A percentile compares a stretch with the other conserved stretches of the same genome.
Evolutionary conservation across 768 basidiomycete species (phyloP).

Genomic region (Macrolepiota dolichaula): DNA sequence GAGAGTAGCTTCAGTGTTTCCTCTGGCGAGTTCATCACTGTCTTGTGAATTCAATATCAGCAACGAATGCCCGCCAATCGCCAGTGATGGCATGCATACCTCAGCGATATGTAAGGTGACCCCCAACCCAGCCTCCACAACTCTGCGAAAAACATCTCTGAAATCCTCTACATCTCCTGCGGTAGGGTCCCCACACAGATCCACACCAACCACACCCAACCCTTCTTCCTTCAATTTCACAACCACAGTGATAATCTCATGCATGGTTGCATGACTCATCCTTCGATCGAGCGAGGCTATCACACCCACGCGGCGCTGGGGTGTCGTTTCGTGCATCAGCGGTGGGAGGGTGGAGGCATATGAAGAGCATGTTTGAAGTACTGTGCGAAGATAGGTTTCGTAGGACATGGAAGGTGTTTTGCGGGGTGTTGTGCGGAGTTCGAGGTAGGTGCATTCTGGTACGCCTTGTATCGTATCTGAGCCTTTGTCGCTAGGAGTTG

Average conservation of each 20-base stretch:
- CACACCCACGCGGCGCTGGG: constrained; percentile 45
- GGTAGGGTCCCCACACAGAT: constrained; percentile 75
- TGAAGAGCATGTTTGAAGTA: constrained; percentile 62
- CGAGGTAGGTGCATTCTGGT: constrained; percentile 62
- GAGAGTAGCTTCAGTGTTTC: constrained; percentile 64
- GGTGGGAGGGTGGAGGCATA: constrained; percentile 38
- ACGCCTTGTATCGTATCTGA: constrained; percentile 32
- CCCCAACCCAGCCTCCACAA: constrained; percentile 57
- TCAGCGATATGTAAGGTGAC: constrained; percentile 86
- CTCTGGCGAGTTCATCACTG: constrained; percentile 38
- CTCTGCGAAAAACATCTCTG: constrained; percentile 46
- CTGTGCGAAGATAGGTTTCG: constrained; percentile 57
- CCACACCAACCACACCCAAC: constrained; percentile 69
- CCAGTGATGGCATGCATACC: constrained; percentile 36
- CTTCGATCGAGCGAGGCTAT: constrained; percentile 76
- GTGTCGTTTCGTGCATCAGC: neutral
- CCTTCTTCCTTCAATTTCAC: constrained; percentile 51
- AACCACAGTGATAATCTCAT: constrained; percentile 58
- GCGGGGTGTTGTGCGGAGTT: constrained; percentile 81
- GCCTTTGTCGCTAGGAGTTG: neutral
- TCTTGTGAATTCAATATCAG: constrained; percentile 29
- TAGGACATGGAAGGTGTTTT: constrained; percentile 55
- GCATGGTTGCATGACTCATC: constrained; percentile 50
- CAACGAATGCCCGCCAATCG: neutral
- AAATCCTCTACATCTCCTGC: constrained; percentile 56